These are phyloP conservation scores for Metschnikowia hibisci DNA, from an alignment of 805 yeast species.

Conservation along the genomic window DNA sequence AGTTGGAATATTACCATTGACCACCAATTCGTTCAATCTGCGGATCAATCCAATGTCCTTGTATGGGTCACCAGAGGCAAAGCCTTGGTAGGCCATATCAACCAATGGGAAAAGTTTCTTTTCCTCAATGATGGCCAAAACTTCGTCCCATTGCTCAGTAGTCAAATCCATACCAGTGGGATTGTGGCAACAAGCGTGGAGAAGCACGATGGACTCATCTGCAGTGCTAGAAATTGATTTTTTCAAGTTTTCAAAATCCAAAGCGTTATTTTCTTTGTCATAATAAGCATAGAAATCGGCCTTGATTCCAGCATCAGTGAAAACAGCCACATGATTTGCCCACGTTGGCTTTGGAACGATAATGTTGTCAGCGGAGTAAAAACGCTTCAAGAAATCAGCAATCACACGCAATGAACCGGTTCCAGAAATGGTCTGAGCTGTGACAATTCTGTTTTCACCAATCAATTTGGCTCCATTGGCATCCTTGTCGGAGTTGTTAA, in stretches of 20 bases:
- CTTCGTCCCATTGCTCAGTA: conserved; percentile 71
- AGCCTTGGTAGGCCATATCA: conserved; percentile 95
- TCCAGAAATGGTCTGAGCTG: conserved; percentile 89
- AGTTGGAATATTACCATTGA: conserved; percentile 47
- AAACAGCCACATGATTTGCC: conserved; percentile 88
- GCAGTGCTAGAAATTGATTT: conserved; percentile 52
- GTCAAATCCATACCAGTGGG: conserved; percentile 96
- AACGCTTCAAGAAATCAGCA: conserved; percentile 67
- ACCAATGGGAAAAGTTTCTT: conserved; percentile 72
- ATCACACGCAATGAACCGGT: conserved; percentile 91
- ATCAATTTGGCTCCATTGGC: conserved; percentile 52
- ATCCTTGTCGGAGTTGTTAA: conserved; percentile 54
- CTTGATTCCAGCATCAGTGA: conserved; percentile 65
- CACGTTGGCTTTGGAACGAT: conserved; percentile 87
- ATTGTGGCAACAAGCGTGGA: conserved; percentile 96
- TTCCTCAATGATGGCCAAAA: conserved; percentile 57
- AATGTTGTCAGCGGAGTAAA: conserved; percentile 53
- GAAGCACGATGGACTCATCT: conserved; percentile 60
- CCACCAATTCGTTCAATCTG: conserved; percentile 45
- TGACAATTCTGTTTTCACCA: conserved; percentile 62
- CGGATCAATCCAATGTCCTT: conserved; percentile 56
- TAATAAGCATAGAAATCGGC: conserved; percentile 68
- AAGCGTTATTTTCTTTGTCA: conserved; percentile 53
- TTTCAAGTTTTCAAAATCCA: conserved; percentile 64
- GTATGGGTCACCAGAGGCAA: conserved; percentile 79